A percentile compares a stretch with the other conserved stretches of the same genome.
These are phyloP conservation scores for Candida succiphila DNA, from an alignment of 805 yeast species.

Conservation along the genomic window DNA sequence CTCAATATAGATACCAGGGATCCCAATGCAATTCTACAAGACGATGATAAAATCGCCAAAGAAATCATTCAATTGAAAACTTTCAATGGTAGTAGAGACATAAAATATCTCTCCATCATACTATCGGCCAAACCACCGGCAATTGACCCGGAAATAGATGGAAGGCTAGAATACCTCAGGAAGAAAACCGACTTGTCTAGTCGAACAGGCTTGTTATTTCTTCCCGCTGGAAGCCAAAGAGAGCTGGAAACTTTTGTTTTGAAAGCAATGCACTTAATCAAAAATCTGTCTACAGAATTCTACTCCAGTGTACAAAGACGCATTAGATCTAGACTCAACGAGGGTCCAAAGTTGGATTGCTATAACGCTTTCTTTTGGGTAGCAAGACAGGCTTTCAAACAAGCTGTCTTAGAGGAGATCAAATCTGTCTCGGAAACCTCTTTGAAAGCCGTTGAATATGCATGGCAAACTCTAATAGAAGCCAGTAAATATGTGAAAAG, in stretches of 20 bases:
- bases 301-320: constrained; percentile 30
- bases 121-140: constrained; percentile 20
- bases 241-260: constrained; percentile 31
- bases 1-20: constrained; percentile 22
- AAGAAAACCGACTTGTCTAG: constrained; percentile 32
- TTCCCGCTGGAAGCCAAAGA: constrained; percentile 29
- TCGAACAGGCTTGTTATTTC: constrained; percentile 31
- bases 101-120: constrained; percentile 26
- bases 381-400: constrained; percentile 41
- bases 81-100: constrained; percentile 18
- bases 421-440: constrained; percentile 36
- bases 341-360: constrained; percentile 6
- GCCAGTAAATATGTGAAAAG: constrained; percentile 20
- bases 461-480: constrained; percentile 40
- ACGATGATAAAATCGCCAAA: constrained; percentile 23
- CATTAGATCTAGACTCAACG: constrained; percentile 27
- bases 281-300: constrained; percentile 32
- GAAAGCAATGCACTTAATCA: constrained; percentile 27
- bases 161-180: constrained; percentile 26
- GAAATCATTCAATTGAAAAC: constrained; percentile 27
- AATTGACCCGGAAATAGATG: constrained; percentile 22
- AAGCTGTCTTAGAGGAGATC: constrained; percentile 40
- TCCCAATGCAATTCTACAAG: constrained; percentile 9
- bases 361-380: constrained; percentile 27
- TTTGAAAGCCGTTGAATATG: constrained; percentile 38